These are phyloP conservation scores for Colletotrichum salicis DNA, from an alignment of 2,329 filamentous ascomycete genomes.

Conservation along the genomic window DNA sequence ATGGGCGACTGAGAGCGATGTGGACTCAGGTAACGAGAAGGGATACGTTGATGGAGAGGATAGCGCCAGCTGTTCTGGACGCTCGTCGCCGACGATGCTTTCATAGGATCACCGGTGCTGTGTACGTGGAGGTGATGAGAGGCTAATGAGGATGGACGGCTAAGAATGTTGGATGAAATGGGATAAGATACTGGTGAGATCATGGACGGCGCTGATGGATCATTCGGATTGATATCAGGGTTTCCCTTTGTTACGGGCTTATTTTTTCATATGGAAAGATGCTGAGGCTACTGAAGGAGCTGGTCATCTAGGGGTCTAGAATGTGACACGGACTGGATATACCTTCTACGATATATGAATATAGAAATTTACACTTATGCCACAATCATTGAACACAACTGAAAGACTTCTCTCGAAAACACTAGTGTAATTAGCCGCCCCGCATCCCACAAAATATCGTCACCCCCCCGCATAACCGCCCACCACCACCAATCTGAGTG, in stretches of 20 bases:
- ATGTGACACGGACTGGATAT: constrained; percentile 29
- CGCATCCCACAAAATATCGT: no score
- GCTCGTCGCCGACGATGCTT: constrained; percentile 29
- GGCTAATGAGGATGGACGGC: not conserved
- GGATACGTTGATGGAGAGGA: constrained; percentile 29
- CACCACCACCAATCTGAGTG: not conserved
- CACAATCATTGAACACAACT: not conserved
- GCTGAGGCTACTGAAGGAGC: constrained; percentile 1
- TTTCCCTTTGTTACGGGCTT: constrained; percentile 8
- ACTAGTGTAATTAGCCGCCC: no score
- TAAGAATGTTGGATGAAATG: not conserved
- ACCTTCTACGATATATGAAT: constrained; percentile 36
- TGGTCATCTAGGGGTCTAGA: constrained; percentile 18
- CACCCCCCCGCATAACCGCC: no score
- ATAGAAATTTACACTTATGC: constrained; percentile 23
- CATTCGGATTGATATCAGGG: constrained; percentile 14
- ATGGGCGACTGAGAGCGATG: constrained; percentile 33
- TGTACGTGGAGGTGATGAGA: not conserved
- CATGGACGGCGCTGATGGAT: not conserved
- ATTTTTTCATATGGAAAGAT: not conserved
- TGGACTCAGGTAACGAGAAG: constrained; percentile 35
- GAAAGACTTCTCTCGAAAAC: no score
- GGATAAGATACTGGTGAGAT: not conserved
- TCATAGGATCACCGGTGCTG: not conserved
- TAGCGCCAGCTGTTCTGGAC: constrained; percentile 23